Percentiles rank a stretch among this genome's conserved stretches.
phyloP scores from a whole-genome alignment of 2,329 filamentous ascomycete genomes.

The Diaporthe citri region DNA sequence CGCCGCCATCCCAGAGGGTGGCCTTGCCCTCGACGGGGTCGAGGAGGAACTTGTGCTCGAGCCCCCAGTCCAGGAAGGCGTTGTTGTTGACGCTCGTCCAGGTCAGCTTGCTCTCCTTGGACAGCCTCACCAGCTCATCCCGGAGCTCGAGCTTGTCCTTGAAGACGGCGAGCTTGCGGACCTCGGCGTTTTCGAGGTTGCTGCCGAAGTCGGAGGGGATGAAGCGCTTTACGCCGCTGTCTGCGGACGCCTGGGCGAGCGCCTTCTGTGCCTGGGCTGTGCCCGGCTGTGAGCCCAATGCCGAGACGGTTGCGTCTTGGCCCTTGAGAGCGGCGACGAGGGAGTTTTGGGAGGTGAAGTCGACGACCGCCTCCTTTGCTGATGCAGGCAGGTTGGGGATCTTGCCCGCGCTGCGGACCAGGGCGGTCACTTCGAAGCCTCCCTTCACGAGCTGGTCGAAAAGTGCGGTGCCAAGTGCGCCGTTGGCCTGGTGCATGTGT shows the following conservation, averaged over 20 bases:
- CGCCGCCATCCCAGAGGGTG: conserved; percentile 63
- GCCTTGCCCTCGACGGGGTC: conserved; percentile 56
- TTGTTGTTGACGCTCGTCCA: conserved; percentile 69
- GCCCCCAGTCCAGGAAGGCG: conserved; percentile 71
- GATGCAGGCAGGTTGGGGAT: conserved; percentile 44
- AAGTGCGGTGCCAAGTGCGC: conserved; percentile 49
- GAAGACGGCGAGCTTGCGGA: conserved; percentile 63
- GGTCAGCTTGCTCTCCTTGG: conserved; percentile 57
- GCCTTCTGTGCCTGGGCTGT: conserved; percentile 57
- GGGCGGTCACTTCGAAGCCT: conserved; percentile 52
- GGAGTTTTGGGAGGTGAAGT: conserved; percentile 50
- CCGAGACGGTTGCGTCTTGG: conserved; percentile 70
- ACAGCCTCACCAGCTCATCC: conserved; percentile 56
- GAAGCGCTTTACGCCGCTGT: conserved; percentile 70
- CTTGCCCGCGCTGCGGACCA: conserved; percentile 47
- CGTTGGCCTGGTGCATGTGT: conserved; percentile 43
- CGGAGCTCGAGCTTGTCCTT: conserved; percentile 59
- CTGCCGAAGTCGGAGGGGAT: conserved; percentile 69
- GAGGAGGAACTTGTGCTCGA: conserved; percentile 57
- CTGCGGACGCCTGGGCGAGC: conserved; percentile 68
- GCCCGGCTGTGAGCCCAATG: conserved; percentile 51
- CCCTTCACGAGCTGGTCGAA: conserved; percentile 22
- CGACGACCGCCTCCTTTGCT: conserved; percentile 47
- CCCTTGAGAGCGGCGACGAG: conserved; percentile 62
- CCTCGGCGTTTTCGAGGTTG: conserved; percentile 53